Percentiles rank a stretch among this genome's conserved stretches.
These are phyloP conservation scores for Sugiyamaella americana DNA, from an alignment of 805 yeast genomes.

Conservation along the genomic window DNA sequence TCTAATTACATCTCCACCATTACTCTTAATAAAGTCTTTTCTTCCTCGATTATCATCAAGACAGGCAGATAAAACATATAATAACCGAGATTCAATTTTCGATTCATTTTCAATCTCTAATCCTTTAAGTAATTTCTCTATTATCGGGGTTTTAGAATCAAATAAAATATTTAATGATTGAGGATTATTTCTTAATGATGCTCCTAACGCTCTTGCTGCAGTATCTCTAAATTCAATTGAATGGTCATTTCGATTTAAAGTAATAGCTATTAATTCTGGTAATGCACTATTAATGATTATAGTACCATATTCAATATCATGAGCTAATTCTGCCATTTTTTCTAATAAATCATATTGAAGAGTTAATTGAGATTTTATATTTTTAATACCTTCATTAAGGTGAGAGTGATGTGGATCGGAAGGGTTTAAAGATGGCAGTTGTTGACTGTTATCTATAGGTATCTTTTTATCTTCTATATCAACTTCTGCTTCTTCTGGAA, in stretches of 20 bases:
- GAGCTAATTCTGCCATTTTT: constrained; percentile 47
- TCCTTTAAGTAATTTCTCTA: constrained; percentile 1
- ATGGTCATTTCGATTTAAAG: constrained; percentile 10
- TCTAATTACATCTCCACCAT: constrained; percentile 5
- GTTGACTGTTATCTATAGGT: too few species aligned
- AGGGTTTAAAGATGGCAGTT: too few species aligned
- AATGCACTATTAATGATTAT: constrained; percentile 34
- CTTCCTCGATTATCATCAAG: constrained; percentile 19
- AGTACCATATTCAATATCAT: constrained; percentile 55
- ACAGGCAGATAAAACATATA: constrained; percentile 24
- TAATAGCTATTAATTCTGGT: constrained; percentile 16
- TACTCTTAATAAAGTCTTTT: constrained; percentile 10
- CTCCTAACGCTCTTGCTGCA: constrained; percentile 54
- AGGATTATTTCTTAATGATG: constrained; percentile 69
- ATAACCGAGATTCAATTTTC: constrained; percentile 16
- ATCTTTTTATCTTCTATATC: constrained; percentile 1
- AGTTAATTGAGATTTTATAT: constrained; percentile 8
- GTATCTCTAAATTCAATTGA: constrained; percentile 38
- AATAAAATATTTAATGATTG: constrained; percentile 37
- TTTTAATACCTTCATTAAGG: constrained; percentile 1
- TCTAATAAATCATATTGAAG: constrained; percentile 32
- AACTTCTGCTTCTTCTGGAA: constrained; percentile 9
- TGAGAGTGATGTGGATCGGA: background rate
- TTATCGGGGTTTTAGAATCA: background rate
- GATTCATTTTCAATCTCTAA: constrained; percentile 17